Conservation (phyloP, 2,329 filamentous ascomycete species). For the Epichloe coenophiala region DNA sequence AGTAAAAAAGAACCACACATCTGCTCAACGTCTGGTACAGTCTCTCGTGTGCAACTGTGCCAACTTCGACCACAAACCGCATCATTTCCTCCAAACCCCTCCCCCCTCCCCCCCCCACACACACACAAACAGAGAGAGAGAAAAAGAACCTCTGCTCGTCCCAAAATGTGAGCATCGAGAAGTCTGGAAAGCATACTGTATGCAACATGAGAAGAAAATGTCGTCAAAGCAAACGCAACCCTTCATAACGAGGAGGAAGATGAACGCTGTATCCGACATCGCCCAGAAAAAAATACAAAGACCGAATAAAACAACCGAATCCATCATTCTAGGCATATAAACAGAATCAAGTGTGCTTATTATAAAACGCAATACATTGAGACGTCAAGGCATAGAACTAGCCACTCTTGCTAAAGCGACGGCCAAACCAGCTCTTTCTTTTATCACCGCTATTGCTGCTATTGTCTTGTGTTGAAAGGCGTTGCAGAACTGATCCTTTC, state of each 20-base stretch:
- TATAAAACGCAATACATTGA: neutral
- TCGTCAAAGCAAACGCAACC: neutral
- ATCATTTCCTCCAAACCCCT: slow-evolving; percentile 10
- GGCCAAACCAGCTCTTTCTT: slow-evolving; percentile 81
- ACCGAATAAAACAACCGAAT: neutral
- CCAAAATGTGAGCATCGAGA: neutral
- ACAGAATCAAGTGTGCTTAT: neutral
- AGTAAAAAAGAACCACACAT: neutral
- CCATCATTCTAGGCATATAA: neutral
- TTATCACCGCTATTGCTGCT: slow-evolving; percentile 39
- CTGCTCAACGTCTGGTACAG: slow-evolving; percentile 15
- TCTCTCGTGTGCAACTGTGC: slow-evolving; percentile 14
- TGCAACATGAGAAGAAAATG: slow-evolving; percentile 2
- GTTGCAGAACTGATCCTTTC: slow-evolving; percentile 13
- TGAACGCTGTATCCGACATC: neutral
- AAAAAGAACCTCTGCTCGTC: neutral
- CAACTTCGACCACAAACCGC: slow-evolving; percentile 5
- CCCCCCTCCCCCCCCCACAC: too few species aligned
- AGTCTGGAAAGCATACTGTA: neutral
- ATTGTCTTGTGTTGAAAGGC: neutral
- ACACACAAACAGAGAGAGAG: too few species aligned
- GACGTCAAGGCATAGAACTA: neutral
- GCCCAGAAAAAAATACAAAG: neutral
- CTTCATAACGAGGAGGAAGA: neutral
- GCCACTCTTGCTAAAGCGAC: slow-evolving; percentile 55